Percentiles rank a stretch among this genome's conserved stretches.
These are phyloP conservation scores for Botrytis deweyae DNA, from an alignment of 2,329 filamentous ascomycete species.

Conservation along the genomic window DNA sequence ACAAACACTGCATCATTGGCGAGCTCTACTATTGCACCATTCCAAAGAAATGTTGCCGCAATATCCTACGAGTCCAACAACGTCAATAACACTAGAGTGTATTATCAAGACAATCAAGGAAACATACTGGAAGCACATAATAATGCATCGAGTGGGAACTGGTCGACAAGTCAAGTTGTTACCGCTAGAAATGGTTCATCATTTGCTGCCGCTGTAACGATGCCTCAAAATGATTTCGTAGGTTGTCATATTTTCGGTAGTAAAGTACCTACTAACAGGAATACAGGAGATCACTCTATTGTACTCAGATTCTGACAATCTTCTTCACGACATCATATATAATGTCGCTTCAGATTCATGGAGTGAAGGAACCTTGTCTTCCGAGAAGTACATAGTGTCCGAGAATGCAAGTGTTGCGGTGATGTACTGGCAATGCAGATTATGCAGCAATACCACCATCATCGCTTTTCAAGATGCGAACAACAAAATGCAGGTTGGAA, in stretches of 20 bases:
- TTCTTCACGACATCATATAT: conserved; percentile 27
- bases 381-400: conserved; percentile 14
- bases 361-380: conserved; percentile 22
- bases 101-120: conserved; percentile 26
- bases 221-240: conserved; percentile 17
- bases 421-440: conserved; percentile 26
- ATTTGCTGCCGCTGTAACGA: conserved; percentile 27
- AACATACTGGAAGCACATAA: conserved; percentile 24
- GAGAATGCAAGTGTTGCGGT: conserved; percentile 23
- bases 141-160: conserved; percentile 16
- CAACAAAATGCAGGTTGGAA: conserved; percentile 23
- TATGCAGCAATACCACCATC: conserved; percentile 25
- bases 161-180: conserved; percentile 21
- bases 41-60: conserved; percentile 24
- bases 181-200: conserved; percentile 21
- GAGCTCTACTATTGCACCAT: conserved; percentile 2
- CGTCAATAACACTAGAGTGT: conserved; percentile 23
- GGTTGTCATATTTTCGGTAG: neutral
- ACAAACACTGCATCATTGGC: neutral
- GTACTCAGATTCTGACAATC: conserved; percentile 23
- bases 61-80: conserved; percentile 21
- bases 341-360: conserved; percentile 20
- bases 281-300: conserved; percentile 26
- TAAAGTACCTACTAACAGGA: neutral
- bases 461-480: conserved; percentile 26